These are phyloP conservation scores for Penicillium vulpinum DNA, from an alignment of 2,329 filamentous ascomycete species.

Conservation along the genomic window DNA sequence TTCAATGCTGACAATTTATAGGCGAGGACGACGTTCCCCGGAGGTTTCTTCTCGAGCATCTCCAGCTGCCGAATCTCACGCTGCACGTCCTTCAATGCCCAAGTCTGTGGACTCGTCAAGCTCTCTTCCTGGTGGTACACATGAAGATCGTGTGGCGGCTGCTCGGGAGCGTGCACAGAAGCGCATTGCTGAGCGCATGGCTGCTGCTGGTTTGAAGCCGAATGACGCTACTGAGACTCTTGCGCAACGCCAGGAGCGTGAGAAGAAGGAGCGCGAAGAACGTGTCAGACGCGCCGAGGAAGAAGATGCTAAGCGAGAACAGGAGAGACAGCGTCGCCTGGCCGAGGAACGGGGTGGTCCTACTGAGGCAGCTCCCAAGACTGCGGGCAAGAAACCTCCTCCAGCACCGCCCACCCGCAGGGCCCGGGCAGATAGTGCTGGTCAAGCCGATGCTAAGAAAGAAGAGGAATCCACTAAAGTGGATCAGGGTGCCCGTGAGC, in stretches of 20 bases:
- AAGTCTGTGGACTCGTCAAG: slow-evolving; percentile 58
- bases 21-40: slow-evolving; percentile 55
- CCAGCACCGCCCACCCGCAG: slow-evolving; percentile 73
- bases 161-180: slow-evolving; percentile 97
- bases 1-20: slow-evolving; percentile 19
- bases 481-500: slow-evolving; percentile 58
- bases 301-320: slow-evolving; percentile 84
- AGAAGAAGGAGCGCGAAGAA: slow-evolving; percentile 81
- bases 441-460: slow-evolving; percentile 59
- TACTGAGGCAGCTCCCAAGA: slow-evolving; percentile 58
- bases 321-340: slow-evolving; percentile 79
- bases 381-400: slow-evolving; percentile 68
- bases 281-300: slow-evolving; percentile 88
- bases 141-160: slow-evolving; percentile 90
- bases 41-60: slow-evolving; percentile 51
- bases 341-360: slow-evolving; percentile 68
- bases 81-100: slow-evolving; percentile 46
- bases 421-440: slow-evolving; percentile 55
- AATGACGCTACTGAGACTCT: slow-evolving; percentile 76
- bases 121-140: slow-evolving; percentile 82
- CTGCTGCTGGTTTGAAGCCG: slow-evolving; percentile 86
- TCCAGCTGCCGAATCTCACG: slow-evolving; percentile 47
- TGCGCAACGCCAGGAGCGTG: slow-evolving; percentile 82
- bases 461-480: slow-evolving; percentile 64
- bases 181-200: slow-evolving; percentile 93